Evolutionary conservation across 1,284 basidiomycete genomes (phyloP), one percentile per base, ranked within the genome.

Genomic region (Pseudozyma sp.): DNA sequence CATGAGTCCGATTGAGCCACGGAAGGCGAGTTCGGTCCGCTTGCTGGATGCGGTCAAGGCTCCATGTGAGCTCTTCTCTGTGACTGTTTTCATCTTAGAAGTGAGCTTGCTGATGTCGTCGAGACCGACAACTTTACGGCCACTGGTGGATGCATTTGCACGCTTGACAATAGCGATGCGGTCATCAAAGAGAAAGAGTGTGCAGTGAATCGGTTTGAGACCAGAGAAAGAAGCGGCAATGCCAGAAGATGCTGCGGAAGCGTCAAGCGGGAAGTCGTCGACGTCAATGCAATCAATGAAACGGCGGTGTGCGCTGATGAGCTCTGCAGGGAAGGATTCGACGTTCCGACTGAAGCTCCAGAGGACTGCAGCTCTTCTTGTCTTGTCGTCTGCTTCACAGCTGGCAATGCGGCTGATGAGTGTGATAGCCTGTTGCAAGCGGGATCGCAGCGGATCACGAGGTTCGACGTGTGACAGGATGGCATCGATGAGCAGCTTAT

Each of bases 231-330:
- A 54, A 21, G 65, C 47, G 10, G 52, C 40, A 35, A 53, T 51
- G 53, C 62, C 66, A 50, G 58, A 61, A 8, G 69, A 61, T 6
- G 64, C 70, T 21, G 61, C 47, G 1, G 51, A 53, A 4, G 59
- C 34, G 21, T 76, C 73, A 14, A 76, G 57, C 1, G 73, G 73
- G 25, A 69, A 76, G 58, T 99, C 97, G 76, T 96, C 93, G 1
- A 95, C 93, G 83, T 99, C 97, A 78, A 99, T 91, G 67, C 92
- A 94, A 83, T 95, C 95, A 67, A 99, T 90, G 83, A 93, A 96
- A 70, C 91, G 90, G 57, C 96, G 90, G 52, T 91, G 92, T 80
- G 92, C 92, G 39, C 70, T 78, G 60, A 81, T 80, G 36, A 75
- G 64, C 82, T 87, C 83, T 31, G 88, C 87, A 3, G 97, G 96